These are phyloP conservation scores for Benincasa hispida DNA, from an alignment of 306 rosid genomes.

Conservation along the genomic window DNA sequence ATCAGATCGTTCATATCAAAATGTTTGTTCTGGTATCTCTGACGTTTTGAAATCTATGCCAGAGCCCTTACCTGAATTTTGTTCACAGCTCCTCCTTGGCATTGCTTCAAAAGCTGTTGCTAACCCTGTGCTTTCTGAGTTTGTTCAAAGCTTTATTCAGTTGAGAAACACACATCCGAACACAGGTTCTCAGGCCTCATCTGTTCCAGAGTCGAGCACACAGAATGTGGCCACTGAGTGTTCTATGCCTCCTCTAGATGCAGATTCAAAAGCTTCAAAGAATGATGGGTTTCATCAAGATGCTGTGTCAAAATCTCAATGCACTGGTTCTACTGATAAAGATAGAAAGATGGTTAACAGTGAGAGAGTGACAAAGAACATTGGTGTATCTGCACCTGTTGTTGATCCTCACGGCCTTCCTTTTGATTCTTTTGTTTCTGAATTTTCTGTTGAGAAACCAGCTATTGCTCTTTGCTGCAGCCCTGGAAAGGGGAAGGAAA, in stretches of 20 bases:
- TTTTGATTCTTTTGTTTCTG: conserved; percentile 20
- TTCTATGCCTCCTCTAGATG: conserved; percentile 10
- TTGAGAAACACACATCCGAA: conserved; percentile 17
- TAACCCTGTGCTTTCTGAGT: conserved; percentile 25
- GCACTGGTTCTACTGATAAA: conserved; percentile 16
- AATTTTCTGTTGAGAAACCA: neutral
- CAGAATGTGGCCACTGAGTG: conserved; percentile 13
- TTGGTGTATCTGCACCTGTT: neutral
- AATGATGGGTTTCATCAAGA: conserved; percentile 1
- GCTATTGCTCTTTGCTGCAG: conserved; percentile 11
- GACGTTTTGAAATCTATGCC: conserved; percentile 40
- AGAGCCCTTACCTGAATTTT: conserved; percentile 28
- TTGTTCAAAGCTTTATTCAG: conserved; percentile 33
- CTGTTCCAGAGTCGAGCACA: conserved; percentile 17
- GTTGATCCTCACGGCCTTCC: conserved; percentile 52
- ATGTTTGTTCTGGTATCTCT: conserved; percentile 6
- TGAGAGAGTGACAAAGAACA: conserved; percentile 17
- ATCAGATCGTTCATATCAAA: conserved; percentile 12
- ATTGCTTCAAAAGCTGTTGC: conserved; percentile 31
- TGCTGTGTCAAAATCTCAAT: conserved; percentile 5
- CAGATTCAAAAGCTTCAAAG: conserved; percentile 11
- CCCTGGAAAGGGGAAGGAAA: conserved; percentile 14
- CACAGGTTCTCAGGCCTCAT: conserved; percentile 19
- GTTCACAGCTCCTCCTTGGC: conserved; percentile 27
- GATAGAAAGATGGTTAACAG: conserved; percentile 12